Conservation (phyloP, 140 eudicot species). For the Anethum foeniculum region DNA sequence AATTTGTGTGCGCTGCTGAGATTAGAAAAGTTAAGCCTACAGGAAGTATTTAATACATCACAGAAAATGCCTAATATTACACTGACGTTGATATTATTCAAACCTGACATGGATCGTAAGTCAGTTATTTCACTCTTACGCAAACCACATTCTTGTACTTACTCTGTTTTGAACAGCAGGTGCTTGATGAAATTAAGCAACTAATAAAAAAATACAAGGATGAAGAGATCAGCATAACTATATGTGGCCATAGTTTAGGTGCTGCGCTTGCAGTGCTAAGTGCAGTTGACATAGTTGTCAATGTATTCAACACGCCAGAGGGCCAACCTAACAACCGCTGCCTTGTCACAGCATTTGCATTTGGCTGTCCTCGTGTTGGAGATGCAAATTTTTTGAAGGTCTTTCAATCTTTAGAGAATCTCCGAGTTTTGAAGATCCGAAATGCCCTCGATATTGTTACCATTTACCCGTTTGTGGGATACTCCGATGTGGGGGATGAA, state of each 20-base stretch:
- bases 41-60: background rate
- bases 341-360: slow-evolving; percentile 43
- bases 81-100: background rate
- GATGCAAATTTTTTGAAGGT: slow-evolving; percentile 31
- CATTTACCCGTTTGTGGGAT: slow-evolving; percentile 42
- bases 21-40: background rate
- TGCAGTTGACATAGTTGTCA: slow-evolving; percentile 51
- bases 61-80: background rate
- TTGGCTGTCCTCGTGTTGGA: slow-evolving; percentile 68
- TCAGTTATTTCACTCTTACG: background rate
- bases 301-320: slow-evolving; percentile 34
- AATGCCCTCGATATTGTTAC: slow-evolving; percentile 50
- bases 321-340: slow-evolving; percentile 31
- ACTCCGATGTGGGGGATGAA: slow-evolving; percentile 49
- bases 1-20: background rate
- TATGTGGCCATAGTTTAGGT: slow-evolving; percentile 73
- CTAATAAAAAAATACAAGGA: slow-evolving; percentile 53
- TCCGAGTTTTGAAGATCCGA: slow-evolving; percentile 30
- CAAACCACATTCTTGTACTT: background rate
- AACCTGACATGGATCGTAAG: background rate
- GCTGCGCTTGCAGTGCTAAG: slow-evolving; percentile 57
- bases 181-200: slow-evolving; percentile 34
- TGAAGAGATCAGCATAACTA: slow-evolving; percentile 64
- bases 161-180: slow-evolving; percentile 23
- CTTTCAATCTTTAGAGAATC: slow-evolving; percentile 21